phyloP scores from a whole-genome alignment of 2,329 filamentous ascomycete genomes.

The Cytospora piceae region DNA sequence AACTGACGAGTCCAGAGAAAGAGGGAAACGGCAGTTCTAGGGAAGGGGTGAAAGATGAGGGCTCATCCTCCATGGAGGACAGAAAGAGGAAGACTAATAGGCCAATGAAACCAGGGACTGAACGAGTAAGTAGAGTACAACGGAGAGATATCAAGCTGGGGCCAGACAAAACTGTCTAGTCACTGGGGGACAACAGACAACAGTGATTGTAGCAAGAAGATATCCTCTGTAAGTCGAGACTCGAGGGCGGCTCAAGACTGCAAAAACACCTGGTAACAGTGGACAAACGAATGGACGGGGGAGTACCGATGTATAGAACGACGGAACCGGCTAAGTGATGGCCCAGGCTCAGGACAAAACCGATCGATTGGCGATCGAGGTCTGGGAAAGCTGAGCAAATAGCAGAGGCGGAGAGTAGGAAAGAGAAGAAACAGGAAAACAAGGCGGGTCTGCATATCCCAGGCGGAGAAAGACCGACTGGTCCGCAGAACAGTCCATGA shows the following conservation, averaged over 20 bases:
- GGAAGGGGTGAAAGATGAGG: not conserved
- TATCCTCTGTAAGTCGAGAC: slow-evolving; percentile 7
- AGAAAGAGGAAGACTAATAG: slow-evolving; percentile 2
- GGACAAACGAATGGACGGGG: slow-evolving; percentile 21
- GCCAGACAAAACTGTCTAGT: slow-evolving; percentile 11
- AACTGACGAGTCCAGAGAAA: not conserved
- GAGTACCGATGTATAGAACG: slow-evolving; percentile 13
- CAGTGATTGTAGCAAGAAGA: not conserved
- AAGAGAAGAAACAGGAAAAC: slow-evolving; percentile 1
- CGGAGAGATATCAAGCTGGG: slow-evolving; percentile 9
- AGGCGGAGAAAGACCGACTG: slow-evolving; percentile 11
- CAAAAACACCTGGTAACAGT: not conserved
- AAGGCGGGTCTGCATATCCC: slow-evolving; percentile 12
- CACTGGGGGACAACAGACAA: slow-evolving; percentile 2
- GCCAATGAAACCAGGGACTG: not conserved
- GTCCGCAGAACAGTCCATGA: slow-evolving; percentile 4
- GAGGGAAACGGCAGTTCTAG: not conserved
- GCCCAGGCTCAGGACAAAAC: slow-evolving; percentile 15
- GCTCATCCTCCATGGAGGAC: slow-evolving; percentile 23
- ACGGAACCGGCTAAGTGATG: slow-evolving; percentile 14
- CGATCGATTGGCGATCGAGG: slow-evolving; percentile 18
- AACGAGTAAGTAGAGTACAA: slow-evolving; percentile 7
- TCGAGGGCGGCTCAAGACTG: slow-evolving; percentile 2
- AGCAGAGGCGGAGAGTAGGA: slow-evolving; percentile 14
- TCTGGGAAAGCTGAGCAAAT: slow-evolving; percentile 1